Conservation (phyloP, 2,329 filamentous ascomycete species). For the Calonectria naviculata region DNA sequence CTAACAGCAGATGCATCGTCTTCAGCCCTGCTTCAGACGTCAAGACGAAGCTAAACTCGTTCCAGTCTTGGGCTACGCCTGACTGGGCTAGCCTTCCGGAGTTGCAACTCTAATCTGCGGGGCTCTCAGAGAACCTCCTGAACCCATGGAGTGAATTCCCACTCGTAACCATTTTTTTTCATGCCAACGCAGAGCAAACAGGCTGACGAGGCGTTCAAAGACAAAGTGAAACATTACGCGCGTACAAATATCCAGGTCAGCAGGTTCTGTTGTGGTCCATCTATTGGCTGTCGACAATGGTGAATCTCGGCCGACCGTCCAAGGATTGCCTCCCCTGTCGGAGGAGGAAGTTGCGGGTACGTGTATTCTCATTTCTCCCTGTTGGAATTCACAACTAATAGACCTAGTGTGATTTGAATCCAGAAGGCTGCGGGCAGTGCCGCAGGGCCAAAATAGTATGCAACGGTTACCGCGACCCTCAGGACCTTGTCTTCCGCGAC, state of each 20-base stretch:
- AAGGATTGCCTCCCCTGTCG: background rate
- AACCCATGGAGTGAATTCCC: background rate
- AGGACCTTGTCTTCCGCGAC: slow-evolving; percentile 37
- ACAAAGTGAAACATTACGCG: background rate
- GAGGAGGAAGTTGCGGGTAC: slow-evolving; percentile 4
- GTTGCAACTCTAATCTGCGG: background rate
- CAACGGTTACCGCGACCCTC: slow-evolving; percentile 38
- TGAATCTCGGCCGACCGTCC: background rate
- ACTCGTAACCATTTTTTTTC: background rate
- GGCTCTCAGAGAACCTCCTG: background rate
- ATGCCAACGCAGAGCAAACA: background rate
- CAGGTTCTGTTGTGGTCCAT: background rate
- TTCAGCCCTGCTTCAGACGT: no score
- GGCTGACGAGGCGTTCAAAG: background rate
- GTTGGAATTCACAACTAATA: background rate
- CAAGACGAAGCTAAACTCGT: no score
- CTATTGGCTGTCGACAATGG: background rate
- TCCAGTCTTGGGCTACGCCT: no score
- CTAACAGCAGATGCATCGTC: no score
- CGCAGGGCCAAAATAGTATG: slow-evolving; percentile 34
- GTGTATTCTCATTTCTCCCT: background rate
- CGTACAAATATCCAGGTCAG: background rate
- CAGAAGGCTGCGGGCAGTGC: slow-evolving; percentile 38
- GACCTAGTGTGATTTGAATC: background rate
- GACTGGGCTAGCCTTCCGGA: background rate